These are phyloP conservation scores for Echium plantagineum DNA, from an alignment of 257 asterid genomes.

Conservation along the genomic window DNA sequence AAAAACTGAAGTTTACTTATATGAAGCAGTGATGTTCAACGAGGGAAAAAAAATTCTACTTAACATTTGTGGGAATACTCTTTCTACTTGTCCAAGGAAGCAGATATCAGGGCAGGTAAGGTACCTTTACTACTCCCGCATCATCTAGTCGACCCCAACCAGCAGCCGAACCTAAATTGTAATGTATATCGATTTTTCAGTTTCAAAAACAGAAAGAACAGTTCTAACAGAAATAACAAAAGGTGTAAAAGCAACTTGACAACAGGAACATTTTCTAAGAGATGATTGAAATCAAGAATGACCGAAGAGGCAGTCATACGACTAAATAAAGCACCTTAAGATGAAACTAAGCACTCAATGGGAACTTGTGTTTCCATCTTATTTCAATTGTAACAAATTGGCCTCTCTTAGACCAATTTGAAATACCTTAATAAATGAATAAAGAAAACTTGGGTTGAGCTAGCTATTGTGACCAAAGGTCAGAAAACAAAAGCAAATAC, in stretches of 20 bases:
- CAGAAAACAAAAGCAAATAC: too few species aligned
- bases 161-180: constrained; percentile 86
- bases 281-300: neutral
- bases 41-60: neutral
- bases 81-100: neutral
- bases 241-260: too few species aligned
- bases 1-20: neutral
- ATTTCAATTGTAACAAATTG: too few species aligned
- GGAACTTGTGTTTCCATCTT: too few species aligned
- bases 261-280: too few species aligned
- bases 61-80: neutral
- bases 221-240: neutral
- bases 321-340: neutral
- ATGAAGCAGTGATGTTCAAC: neutral
- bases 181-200: constrained; percentile 11
- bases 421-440: too few species aligned
- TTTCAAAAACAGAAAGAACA: constrained; percentile 1
- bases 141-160: constrained; percentile 99
- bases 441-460: too few species aligned
- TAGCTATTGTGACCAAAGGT: too few species aligned
- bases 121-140: constrained; percentile 91
- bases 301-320: neutral
- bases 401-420: too few species aligned
- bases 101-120: constrained; percentile 19
- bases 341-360: too few species aligned